Evolutionary conservation across 768 basidiomycete genomes (phyloP), one percentile per base, ranked within the genome.

Genomic region (Glaciozyma antarctica): DNA sequence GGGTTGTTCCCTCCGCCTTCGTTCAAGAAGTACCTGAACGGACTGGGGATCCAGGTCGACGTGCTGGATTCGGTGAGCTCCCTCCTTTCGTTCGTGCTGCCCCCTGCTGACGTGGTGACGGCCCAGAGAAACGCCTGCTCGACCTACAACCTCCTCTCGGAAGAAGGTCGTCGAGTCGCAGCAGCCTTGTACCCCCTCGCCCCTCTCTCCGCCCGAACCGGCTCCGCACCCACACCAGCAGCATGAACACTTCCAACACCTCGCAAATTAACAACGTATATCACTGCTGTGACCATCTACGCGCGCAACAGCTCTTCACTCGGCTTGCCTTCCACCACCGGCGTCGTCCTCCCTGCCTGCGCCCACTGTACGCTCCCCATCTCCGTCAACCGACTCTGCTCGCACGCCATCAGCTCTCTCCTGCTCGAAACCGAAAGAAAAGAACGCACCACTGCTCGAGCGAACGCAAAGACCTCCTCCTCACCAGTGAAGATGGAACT

Each of bases 381-480:
- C 49, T 69, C 68, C 16, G 62, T 58, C 19, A 69, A 30, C 30
- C 68, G 68, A 15, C 64, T 66, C 68, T 69, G 62, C 13, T 41
- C 38, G 38, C 38, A 41, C 38, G 2, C 7, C 38, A 54, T 62
- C 44, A 62, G 65, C 49, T 16, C 51, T 3, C 3, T 17, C 21
- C 38, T 41, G 28, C 17, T 19, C 17, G 19, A 22, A 19, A 56
- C n/a, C 5, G 34, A 22, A 56, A 1, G 21, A 58, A 17, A 47
- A 12, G 21, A 16, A 71, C 75, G 48, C 58, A 76, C 75, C 72
- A 79, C 77, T 54, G 93, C 93, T 44, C 95, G 83, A 16, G 91
- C 92, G 76, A 97, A 99, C 0, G 95, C 95, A 75, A 99, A 99
- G 0, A 97, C 75, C 77, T 98, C 95, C 76, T 98, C 95, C 73